phyloP scores from a whole-genome alignment of 164 flowering plant species.

The Macadamia integrifolia region DNA sequence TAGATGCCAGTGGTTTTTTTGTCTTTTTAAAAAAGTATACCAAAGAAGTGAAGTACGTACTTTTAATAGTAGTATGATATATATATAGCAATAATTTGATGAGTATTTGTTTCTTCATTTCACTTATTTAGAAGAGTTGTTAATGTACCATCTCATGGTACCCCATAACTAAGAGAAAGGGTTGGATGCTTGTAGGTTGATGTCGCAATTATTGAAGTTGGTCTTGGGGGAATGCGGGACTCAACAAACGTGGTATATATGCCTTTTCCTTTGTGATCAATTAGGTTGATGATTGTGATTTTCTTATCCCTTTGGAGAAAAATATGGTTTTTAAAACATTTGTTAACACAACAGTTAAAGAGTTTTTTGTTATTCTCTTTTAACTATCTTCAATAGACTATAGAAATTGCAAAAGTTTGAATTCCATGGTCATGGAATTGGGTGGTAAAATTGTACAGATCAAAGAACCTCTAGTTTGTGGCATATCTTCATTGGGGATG shows the following conservation, averaged over 20 bases:
- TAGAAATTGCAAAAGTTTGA: neutral
- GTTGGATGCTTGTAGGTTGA: slow-evolving; percentile 52
- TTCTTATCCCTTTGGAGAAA: neutral
- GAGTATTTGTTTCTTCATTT: neutral
- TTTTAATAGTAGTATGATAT: neutral
- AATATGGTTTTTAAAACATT: neutral
- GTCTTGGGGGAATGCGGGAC: slow-evolving; percentile 73
- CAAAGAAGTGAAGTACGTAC: no score
- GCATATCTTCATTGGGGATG: slow-evolving; percentile 78
- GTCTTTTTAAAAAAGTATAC: no score
- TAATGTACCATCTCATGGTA: neutral
- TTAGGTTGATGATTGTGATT: neutral
- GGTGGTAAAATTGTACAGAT: slow-evolving; percentile 43
- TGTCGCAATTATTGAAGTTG: slow-evolving; percentile 92
- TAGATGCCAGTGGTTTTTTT: neutral
- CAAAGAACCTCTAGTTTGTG: slow-evolving; percentile 78
- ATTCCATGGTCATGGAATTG: slow-evolving; percentile 7
- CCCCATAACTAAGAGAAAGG: neutral
- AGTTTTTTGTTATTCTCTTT: neutral
- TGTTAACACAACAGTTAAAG: neutral
- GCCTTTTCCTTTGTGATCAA: neutral
- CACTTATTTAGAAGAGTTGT: neutral
- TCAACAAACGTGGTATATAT: slow-evolving; percentile 86
- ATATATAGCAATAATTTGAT: neutral
- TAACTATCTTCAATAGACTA: neutral